phyloP scores from a whole-genome alignment of 805 yeast species.

The Metschnikowia anglica region DNA sequence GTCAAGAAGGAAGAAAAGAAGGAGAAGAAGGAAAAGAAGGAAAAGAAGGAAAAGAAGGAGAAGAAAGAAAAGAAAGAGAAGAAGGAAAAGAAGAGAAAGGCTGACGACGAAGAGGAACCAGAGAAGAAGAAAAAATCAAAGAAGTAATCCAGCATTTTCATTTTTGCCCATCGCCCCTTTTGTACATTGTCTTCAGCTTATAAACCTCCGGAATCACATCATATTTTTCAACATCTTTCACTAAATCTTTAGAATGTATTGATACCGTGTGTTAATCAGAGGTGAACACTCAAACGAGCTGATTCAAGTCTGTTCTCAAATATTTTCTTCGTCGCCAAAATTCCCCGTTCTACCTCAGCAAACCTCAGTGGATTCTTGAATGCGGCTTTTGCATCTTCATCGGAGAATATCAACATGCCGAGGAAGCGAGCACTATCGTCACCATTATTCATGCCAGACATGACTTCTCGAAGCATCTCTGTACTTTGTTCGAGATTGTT shows the following conservation, averaged over 20 bases:
- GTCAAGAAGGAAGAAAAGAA: conserved; percentile 29
- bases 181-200: conserved; percentile 10
- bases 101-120: conserved; percentile 47
- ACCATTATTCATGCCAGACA: conserved; percentile 1
- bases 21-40: conserved; percentile 46
- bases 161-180: conserved; percentile 7
- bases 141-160: conserved; percentile 27
- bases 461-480: conserved; percentile 1
- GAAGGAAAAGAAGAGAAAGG: conserved; percentile 46
- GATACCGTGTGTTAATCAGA: too few species aligned
- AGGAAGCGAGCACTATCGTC: conserved; percentile 6
- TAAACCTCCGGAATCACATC: conserved; percentile 2
- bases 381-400: conserved; percentile 1
- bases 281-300: background rate
- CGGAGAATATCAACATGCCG: conserved; percentile 8
- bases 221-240: background rate
- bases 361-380: background rate
- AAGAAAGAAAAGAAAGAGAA: conserved; percentile 62
- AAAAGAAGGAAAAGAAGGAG: conserved; percentile 56
- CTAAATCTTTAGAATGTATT: background rate
- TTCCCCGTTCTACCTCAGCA: background rate
- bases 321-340: background rate
- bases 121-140: conserved; percentile 53
- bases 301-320: conserved; percentile 1
- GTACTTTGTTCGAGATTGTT: conserved; percentile 8